Evolutionary conservation across 169 alveolate species (phyloP).

Genomic region (Plasmodium fragile): DNA sequence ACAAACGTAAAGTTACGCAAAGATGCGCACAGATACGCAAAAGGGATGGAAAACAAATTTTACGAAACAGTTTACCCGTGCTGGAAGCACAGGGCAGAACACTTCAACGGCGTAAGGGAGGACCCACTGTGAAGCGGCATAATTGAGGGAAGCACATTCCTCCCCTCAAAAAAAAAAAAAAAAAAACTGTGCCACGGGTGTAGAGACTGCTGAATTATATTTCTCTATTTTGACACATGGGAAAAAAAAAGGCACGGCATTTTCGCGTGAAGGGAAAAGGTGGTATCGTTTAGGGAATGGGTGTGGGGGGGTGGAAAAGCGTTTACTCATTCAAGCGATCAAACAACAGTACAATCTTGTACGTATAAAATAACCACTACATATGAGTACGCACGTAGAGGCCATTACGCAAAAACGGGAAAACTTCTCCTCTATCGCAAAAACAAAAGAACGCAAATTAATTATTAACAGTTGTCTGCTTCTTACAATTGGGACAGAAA

Average conservation of each 20-base stretch:
- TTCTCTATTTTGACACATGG: not conserved
- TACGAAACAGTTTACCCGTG: not conserved
- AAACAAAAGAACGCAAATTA: conserved; percentile 1
- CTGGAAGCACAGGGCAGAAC: not conserved
- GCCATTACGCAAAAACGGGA: not conserved
- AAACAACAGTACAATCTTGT: not conserved
- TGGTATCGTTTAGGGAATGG: not conserved
- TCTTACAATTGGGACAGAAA: conserved; percentile 88
- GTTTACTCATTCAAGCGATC: not conserved
- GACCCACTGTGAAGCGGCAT: not conserved
- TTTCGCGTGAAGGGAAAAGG: not conserved
- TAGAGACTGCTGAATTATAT: not conserved
- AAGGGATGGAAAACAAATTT: not conserved
- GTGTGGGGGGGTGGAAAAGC: not conserved
- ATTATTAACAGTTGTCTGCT: conserved; percentile 87
- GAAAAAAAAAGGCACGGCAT: not conserved
- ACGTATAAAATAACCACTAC: not conserved
- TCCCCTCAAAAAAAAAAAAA: too few species aligned
- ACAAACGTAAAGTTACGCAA: not conserved
- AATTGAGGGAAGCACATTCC: not conserved
- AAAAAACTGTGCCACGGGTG: not conserved
- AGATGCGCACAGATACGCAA: not conserved
- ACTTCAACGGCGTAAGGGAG: not conserved
- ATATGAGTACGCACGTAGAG: not conserved
- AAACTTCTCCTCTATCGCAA: not conserved